Evolutionary conservation across 768 basidiomycete genomes (phyloP), one percentile per base, ranked within the genome.

Genomic region (Pleurotus salmoneostramineus): DNA sequence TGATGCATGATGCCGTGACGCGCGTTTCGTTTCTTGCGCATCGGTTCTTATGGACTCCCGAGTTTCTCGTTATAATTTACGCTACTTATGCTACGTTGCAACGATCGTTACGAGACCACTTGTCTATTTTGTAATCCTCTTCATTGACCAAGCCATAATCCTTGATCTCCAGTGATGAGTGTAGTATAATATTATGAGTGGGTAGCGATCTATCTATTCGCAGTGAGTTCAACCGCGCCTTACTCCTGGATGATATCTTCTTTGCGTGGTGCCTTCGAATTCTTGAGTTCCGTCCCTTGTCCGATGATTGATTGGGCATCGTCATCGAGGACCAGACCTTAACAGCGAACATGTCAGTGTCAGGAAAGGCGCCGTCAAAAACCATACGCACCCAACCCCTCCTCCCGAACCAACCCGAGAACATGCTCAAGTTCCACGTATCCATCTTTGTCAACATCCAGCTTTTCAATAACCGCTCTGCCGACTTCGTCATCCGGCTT

Each of bases 341-440:
- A 27, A 52, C 2, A 40, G 14, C 46, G 58, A 44, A 54, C 55
- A 6, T 17, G 56, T 45, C 27, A 45, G 31, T 52, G 57, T 58
- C 49, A 49, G 10, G 15, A 6, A 40, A 14, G 52, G 11, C 14
- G 36, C 6, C 3, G 15, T 48, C 42, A 37, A 56, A 45, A 37
- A 61, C 43, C 17, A 50, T 3, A 64, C 82, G 49, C 64, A 88
- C 89, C 89, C 21, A 95, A 73, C 11, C 93, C 93, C 63, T 94
- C 91, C 73, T 97, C 91, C 64, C 85, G 82, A 21, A 95, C 90
- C 61, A 96, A 74, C 10, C 89, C 92, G 58, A 96, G 72, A 36
- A 99, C 95, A 67, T 99, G 95, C 71, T 96, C 93, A 47, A 98
- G 80, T 68, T 95, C 93, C 27, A 98, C 95, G 67, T 86, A 96